A percentile compares a stretch with the other conserved stretches of the same genome.
Evolutionary conservation across 139 green algal genomes (phyloP).

Genomic region (Chlorella ohadii): DNA sequence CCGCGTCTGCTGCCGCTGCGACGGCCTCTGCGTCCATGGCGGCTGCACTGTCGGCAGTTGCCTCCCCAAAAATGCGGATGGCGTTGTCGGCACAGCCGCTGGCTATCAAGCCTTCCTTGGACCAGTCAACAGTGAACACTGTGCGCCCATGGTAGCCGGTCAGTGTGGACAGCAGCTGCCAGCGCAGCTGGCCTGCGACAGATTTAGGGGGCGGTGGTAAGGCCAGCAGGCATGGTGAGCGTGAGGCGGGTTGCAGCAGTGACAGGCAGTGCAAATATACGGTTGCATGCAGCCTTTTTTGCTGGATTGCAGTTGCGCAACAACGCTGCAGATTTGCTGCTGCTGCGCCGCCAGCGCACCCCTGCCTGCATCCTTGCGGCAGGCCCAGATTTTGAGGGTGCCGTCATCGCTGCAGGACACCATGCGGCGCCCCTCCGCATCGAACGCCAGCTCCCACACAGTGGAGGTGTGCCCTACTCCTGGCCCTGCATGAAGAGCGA

Average conservation of each 20-base stretch:
- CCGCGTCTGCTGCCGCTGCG: neutral
- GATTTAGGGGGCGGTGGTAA: too few relatives aligned
- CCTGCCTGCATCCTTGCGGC: conserved; percentile 27
- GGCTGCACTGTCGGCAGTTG: neutral
- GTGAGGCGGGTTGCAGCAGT: neutral
- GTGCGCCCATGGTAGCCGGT: conserved; percentile 78
- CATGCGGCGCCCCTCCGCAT: conserved; percentile 66
- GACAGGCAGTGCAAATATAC: too few relatives aligned
- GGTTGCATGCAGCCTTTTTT: too few relatives aligned
- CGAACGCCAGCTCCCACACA: conserved; percentile 87
- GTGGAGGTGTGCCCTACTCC: conserved; percentile 81
- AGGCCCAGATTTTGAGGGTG: conserved; percentile 78
- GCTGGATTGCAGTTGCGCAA: too few relatives aligned
- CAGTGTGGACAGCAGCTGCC: conserved; percentile 58
- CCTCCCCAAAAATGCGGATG: conserved; percentile 70
- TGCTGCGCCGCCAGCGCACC: neutral
- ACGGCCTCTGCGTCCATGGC: neutral
- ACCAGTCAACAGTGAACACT: conserved; percentile 87
- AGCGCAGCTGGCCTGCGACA: conserved; percentile 39
- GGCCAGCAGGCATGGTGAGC: neutral
- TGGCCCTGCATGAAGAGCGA: conserved; percentile 8
- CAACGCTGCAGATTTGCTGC: too few relatives aligned
- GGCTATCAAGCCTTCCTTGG: conserved; percentile 59
- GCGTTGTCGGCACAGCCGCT: conserved; percentile 77
- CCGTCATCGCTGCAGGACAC: conserved; percentile 88